Base-by-base conservation (phyloP, 257 asterid species). In the Catharanthus roseus region DNA sequence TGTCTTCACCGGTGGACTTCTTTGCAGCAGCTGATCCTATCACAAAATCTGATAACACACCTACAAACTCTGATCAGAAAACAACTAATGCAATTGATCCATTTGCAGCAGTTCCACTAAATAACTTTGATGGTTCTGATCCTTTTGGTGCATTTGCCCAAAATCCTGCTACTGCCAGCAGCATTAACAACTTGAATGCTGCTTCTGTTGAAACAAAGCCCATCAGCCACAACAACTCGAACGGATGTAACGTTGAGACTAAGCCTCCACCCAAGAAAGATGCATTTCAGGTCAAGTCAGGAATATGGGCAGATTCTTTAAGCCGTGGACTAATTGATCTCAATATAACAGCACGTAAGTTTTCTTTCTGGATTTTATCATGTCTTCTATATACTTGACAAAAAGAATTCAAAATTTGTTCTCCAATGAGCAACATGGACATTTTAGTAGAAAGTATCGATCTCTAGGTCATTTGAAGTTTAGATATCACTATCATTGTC, bases 221-320 rank as follows among this genome's bases (percentile, higher is more conserved):
- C 33, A 33, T 49, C 65, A 74, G 62, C 73, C 82, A 47, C 76
- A 83, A 78, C 73, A 79, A 47, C 64, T 44, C 60, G 45, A 73
- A 56, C 72, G 90, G 78, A 68, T 65, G 81, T 71, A 71, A 81
- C 21, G 78, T 72, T 73, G 83, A 75, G 33, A 69, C 57, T 39
- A 78, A 75, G 64, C 73, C 70, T 69, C 75, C 69, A 67, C 55
- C 79, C 42, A 86, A 85, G 86, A 91, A 85, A 80, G 80, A 79
- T 69, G 62, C 82, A n/a, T 92, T 90, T 86, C 96, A 92, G 85
- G 95, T 92, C 70, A 92, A 89, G 81, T 90, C 96, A 34, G 98
- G 96, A 82, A 88, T 92, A 74, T 92, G 98, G 98, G 93, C 98
- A 60, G 98, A 92, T 90, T 92, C 98, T 63, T 73, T 92, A 84